A percentile compares a stretch with the other conserved stretches of the same genome.
These are phyloP conservation scores for Elongisporangium senticosum DNA, from an alignment of 352 stramenopile genomes.

Conservation along the genomic window DNA sequence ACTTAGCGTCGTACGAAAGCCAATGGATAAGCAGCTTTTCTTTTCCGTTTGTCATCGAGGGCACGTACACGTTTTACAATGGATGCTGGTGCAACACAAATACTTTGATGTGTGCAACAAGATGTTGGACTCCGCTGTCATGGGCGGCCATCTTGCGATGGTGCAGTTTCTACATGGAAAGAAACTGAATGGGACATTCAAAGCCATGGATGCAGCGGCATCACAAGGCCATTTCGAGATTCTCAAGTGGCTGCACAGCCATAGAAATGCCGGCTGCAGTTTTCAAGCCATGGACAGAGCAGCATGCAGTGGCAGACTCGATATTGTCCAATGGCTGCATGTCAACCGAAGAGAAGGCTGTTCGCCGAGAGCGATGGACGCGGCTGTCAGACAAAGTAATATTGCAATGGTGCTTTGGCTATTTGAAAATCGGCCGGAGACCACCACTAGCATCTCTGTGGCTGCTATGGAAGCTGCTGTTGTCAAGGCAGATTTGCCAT, in stretches of 20 bases:
- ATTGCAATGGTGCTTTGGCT: conserved; percentile 7
- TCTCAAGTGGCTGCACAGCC: conserved; percentile 19
- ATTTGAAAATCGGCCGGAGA: conserved; percentile 14
- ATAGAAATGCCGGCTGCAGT: conserved; percentile 26
- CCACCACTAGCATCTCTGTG: too few relatives aligned
- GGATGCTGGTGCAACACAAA: too few relatives aligned
- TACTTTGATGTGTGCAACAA: too few relatives aligned
- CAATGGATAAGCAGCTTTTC: too few relatives aligned
- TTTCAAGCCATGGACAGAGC: conserved; percentile 28
- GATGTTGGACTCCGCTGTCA: too few relatives aligned
- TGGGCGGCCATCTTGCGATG: too few relatives aligned
- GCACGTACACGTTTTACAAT: too few relatives aligned
- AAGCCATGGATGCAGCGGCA: conserved; percentile 20
- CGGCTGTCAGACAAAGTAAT: conserved; percentile 2
- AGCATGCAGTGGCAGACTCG: conserved; percentile 22
- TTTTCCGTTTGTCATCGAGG: too few relatives aligned
- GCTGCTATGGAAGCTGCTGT: background rate
- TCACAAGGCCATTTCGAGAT: conserved; percentile 16
- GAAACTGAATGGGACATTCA: too few relatives aligned
- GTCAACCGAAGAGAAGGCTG: conserved; percentile 20
- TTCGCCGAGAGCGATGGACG: conserved; percentile 14
- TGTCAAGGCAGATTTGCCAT: background rate
- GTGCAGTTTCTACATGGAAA: too few relatives aligned
- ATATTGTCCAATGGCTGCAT: conserved; percentile 30
- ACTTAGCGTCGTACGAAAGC: too few relatives aligned